phyloP scores from a whole-genome alignment of 2,329 filamentous ascomycete species.

The Grosmannia clavigera region DNA sequence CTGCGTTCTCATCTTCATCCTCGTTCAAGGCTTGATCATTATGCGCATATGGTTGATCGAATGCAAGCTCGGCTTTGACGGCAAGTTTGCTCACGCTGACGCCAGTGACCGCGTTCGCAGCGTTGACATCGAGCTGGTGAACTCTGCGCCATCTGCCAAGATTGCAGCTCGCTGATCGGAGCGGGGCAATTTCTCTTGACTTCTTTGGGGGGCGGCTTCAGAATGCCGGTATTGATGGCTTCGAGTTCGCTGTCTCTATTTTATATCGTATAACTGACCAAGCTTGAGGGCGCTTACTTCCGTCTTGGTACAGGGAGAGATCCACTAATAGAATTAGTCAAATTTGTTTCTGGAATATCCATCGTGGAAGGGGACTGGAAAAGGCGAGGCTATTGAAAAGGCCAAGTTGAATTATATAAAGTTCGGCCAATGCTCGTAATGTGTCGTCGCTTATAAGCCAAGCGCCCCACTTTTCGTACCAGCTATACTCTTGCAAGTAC shows the following conservation, averaged over 20 bases:
- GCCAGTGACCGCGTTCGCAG: neutral
- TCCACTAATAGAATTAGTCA: neutral
- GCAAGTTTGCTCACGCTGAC: neutral
- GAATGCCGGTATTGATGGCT: no score
- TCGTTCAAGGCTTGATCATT: conserved; percentile 39
- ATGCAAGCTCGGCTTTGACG: conserved; percentile 15
- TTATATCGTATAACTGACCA: no score
- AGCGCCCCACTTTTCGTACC: neutral
- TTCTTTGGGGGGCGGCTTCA: no score
- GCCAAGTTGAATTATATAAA: neutral
- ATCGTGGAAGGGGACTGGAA: neutral
- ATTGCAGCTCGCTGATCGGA: neutral
- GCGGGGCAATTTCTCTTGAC: no score
- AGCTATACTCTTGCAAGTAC: neutral
- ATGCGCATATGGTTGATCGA: conserved; percentile 37
- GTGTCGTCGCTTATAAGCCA: neutral
- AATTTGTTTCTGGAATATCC: neutral
- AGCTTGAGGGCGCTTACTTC: no score
- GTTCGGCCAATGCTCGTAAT: neutral
- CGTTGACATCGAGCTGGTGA: neutral
- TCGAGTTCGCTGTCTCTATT: no score
- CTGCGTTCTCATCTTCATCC: conserved; percentile 37
- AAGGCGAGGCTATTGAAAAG: neutral
- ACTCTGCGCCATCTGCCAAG: neutral
- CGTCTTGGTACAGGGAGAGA: no score